Base-by-base conservation (phyloP, 2,329 filamentous ascomycete genomes). In the Monosporascus cannonballus region DNA sequence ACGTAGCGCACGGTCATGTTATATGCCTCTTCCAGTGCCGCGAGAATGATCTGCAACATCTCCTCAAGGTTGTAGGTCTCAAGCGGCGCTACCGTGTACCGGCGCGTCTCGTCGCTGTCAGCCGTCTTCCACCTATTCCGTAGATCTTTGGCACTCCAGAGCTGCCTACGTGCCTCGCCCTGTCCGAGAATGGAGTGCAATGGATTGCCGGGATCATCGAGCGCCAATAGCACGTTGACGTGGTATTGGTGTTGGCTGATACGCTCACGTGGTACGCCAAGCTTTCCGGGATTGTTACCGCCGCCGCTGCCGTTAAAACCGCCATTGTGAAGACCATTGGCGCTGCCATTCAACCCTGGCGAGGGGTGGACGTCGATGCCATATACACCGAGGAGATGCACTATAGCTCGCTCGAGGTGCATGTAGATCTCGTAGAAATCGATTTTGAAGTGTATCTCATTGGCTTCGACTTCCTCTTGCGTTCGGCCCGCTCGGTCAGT, bases 371-470 rank as follows among this genome's bases (percentile, higher is more conserved):
- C 72, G 0, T 66, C 64, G 5, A 88, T 74, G 7, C 79, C 82
- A 54, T 84, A 86, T 0, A 88, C 78, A 0, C 76, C 76, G n/a
- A 88, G 76, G 1, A 88, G 71, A 47, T 85, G 79, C 1, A 88
- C 84, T 7, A 90, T 73, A 0, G 85, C 85, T 30, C 87, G 81
- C 69, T 90, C 87, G 6, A 90, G 78, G 37, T 88, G 76, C 49
- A 83, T 81, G 70, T 90, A 90, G 67, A 86, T 90, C 63, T 90
- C 87, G 68, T 87, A 84, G 57, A 90, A 90, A 63, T 90, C 87
- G 7, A 90, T 76, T 66, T 90, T 89, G 73, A 90, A 90, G 76
- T 89, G 89, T 17, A 81, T 76, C 66, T 86, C 82, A 25, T 56
- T 54, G 2, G 53, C 58, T 7, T 64, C 60, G n/a, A 61, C 52